Conservation (phyloP, 2,329 filamentous ascomycete genomes). For the Microdochium nivale region DNA sequence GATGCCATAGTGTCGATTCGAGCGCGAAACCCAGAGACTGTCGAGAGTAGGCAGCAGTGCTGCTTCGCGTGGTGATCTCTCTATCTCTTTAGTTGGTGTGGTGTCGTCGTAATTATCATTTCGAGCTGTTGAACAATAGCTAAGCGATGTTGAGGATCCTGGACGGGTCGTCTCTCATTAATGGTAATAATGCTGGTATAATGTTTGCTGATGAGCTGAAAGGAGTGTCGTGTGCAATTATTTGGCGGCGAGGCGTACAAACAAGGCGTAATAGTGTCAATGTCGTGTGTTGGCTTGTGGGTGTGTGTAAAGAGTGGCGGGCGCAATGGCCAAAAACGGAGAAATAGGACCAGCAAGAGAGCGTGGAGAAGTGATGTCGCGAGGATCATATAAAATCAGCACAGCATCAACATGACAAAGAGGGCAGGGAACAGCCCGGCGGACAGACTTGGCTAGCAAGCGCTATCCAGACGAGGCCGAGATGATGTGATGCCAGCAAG, state of each 20-base stretch:
- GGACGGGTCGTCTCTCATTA: neutral
- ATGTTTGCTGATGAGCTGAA: neutral
- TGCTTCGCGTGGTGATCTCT: neutral
- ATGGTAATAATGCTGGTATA: neutral
- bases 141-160: neutral
- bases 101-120: neutral
- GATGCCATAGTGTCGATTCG: constrained; percentile 19
- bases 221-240: neutral
- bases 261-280: neutral
- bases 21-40: neutral
- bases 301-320: neutral
- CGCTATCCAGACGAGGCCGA: neutral
- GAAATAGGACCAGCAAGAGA: neutral
- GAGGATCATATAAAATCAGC: neutral
- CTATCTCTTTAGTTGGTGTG: neutral
- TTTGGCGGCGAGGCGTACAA: neutral
- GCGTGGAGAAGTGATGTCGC: neutral
- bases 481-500: neutral
- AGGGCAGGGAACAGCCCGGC: neutral
- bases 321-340: neutral
- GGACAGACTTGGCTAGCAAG: neutral
- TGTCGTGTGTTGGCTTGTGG: neutral
- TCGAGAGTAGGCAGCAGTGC: neutral
- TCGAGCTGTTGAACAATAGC: no score
- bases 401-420: neutral